A percentile compares a stretch with the other conserved stretches of the same genome.
Conservation (phyloP, 805 yeast species). For the Candida lessepsii region DNA sequence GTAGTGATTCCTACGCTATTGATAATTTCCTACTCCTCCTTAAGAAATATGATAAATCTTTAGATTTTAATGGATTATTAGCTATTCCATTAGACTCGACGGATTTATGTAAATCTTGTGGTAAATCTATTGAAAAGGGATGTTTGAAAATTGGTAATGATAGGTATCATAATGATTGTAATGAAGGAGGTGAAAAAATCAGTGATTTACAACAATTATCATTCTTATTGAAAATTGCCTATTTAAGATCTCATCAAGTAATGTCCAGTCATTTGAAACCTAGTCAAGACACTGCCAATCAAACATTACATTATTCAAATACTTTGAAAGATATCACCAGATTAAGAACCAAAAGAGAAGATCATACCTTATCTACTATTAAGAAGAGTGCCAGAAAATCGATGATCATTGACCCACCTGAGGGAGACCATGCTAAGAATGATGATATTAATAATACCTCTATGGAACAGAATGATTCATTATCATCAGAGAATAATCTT, state of each 20-base stretch:
- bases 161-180: conserved; percentile 82
- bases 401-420: conserved; percentile 61
- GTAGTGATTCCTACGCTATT: conserved; percentile 58
- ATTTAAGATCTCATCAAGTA: conserved; percentile 66
- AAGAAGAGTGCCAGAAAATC: conserved; percentile 67
- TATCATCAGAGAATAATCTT: conserved; percentile 28
- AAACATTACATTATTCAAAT: conserved; percentile 13
- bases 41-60: conserved; percentile 18
- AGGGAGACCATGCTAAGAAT: conserved; percentile 40
- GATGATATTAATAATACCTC: conserved; percentile 14
- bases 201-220: conserved; percentile 72
- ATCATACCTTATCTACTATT: conserved; percentile 54
- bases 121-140: conserved; percentile 77
- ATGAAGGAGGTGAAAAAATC: conserved; percentile 39
- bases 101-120: conserved; percentile 73
- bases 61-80: conserved; percentile 26
- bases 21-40: conserved; percentile 53
- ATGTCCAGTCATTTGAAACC: conserved; percentile 31
- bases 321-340: conserved; percentile 69
- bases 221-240: conserved; percentile 78
- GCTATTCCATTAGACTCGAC: conserved; percentile 59
- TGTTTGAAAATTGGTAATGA: conserved; percentile 58
- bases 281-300: conserved; percentile 3
- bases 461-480: conserved; percentile 17
- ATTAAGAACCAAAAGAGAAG: conserved; percentile 70